Evolutionary conservation across 306 rosid species (phyloP), one percentile per base, ranked within the genome.

Genomic region (Vigna unguiculata): DNA sequence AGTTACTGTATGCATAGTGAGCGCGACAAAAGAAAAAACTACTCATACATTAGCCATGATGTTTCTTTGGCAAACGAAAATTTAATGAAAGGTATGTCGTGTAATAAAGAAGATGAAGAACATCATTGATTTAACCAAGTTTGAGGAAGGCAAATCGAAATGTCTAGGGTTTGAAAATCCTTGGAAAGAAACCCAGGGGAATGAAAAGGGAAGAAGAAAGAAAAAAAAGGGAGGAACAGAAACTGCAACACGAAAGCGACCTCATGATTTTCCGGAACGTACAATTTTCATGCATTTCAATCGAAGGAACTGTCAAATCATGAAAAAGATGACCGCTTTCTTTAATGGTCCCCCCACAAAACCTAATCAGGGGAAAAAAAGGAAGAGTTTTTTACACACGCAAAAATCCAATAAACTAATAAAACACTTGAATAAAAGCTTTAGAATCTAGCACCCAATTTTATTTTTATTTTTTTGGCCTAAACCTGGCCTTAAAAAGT

Each of bases 221-320:
- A 40, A 75, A 62, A 79, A 68, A 62, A 79, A 68, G 71, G 76
- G 64, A 61, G 60, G 62, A 52, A 25, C 75, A 80, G 71, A 85
- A 63, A 76, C 87, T 69, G 87, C 63, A 69, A 79, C 47, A 55
- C 71, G 84, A 82, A 76, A 85, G 83, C 75, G 53, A 58, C 20
- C 41, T 80, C 90, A 71, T 84, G 87, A 78, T 85, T 83, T 87
- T 82, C 79, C 73, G 76, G 84, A 83, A 66, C 72, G 83, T 72
- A 74, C 65, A 7, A 21, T 55, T 77, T 72, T 74, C 69, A 72
- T 76, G 77, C 76, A 66, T 62, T 69, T 75, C 65, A 78, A 54
- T 80, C 34, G 20, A 68, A 68, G 41, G 74, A 83, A 80, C 88
- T 78, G 86, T 85, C 90, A 82, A 87, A 81, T 89, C 90, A 69